phyloP scores from a whole-genome alignment of 805 yeast species.

The Barnettozyma vustinii region DNA sequence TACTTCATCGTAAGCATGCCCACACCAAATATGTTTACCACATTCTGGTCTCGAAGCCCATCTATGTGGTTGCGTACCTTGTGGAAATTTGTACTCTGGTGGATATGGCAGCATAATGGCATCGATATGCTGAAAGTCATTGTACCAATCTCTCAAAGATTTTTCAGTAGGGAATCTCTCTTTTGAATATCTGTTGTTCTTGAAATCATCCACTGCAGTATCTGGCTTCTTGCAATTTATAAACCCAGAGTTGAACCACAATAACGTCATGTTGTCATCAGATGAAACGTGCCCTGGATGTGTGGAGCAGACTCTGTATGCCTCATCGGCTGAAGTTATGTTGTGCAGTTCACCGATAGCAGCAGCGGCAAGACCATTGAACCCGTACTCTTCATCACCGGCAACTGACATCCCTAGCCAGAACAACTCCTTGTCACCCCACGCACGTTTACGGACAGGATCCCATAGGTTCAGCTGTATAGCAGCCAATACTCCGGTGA shows the following conservation, averaged over 20 bases:
- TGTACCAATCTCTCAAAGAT: slow-evolving; percentile 30
- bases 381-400: slow-evolving; percentile 48
- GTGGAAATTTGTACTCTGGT: slow-evolving; percentile 25
- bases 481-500: slow-evolving; percentile 42
- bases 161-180: slow-evolving; percentile 8
- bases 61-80: not conserved
- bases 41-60: not conserved
- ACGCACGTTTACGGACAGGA: slow-evolving; percentile 40
- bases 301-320: slow-evolving; percentile 47
- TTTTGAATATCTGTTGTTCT: slow-evolving; percentile 14
- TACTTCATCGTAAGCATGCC: not conserved
- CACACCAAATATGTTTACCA: not conserved
- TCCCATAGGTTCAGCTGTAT: slow-evolving; percentile 34
- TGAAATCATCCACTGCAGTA: slow-evolving; percentile 3
- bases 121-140: slow-evolving; percentile 34
- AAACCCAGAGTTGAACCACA: slow-evolving; percentile 59
- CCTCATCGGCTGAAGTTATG: not conserved
- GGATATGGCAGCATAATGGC: slow-evolving; percentile 49
- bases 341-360: slow-evolving; percentile 37
- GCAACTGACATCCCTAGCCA: slow-evolving; percentile 55
- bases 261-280: slow-evolving; percentile 37
- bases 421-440: slow-evolving; percentile 66
- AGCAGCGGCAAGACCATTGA: slow-evolving; percentile 52
- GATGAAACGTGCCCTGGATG: slow-evolving; percentile 58
- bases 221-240: slow-evolving; percentile 32